Conservation (phyloP, 148 eudicot genomes). For the Cornus suecica region DNA sequence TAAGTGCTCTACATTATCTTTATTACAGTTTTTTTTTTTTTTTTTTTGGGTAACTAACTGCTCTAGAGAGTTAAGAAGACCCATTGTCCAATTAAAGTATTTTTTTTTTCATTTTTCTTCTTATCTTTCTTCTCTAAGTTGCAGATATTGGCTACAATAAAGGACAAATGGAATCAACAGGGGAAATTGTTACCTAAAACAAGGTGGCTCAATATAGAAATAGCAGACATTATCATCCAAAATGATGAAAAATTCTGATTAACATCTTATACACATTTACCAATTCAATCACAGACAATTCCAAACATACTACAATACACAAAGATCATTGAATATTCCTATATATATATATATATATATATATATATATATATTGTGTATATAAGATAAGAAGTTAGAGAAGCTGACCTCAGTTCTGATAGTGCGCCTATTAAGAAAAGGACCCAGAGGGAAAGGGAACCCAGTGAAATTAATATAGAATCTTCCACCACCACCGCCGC, state of each 20-base stretch:
- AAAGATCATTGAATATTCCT: background rate
- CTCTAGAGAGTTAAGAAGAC: background rate
- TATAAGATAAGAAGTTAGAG: background rate
- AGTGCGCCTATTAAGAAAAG: slow-evolving; percentile 86
- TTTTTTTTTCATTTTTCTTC: no score
- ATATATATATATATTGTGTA: background rate
- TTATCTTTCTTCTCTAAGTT: no score
- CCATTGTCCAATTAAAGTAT: background rate
- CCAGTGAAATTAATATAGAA: slow-evolving; percentile 90
- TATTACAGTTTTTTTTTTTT: no score
- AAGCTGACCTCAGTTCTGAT: slow-evolving; percentile 72
- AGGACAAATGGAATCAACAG: no score
- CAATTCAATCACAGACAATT: background rate
- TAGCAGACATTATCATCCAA: background rate
- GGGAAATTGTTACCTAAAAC: no score
- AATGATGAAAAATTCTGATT: background rate
- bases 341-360: background rate
- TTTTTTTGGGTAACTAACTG: background rate
- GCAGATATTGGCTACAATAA: background rate
- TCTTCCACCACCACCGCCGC: slow-evolving; percentile 51
- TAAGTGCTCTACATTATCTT: no score
- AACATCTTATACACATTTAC: background rate
- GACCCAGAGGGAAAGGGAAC: slow-evolving; percentile 94
- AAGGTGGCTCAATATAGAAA: background rate
- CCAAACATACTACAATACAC: background rate